These are phyloP conservation scores for Pterocarpus santalinus DNA, from an alignment of 306 rosid species.

Conservation along the genomic window DNA sequence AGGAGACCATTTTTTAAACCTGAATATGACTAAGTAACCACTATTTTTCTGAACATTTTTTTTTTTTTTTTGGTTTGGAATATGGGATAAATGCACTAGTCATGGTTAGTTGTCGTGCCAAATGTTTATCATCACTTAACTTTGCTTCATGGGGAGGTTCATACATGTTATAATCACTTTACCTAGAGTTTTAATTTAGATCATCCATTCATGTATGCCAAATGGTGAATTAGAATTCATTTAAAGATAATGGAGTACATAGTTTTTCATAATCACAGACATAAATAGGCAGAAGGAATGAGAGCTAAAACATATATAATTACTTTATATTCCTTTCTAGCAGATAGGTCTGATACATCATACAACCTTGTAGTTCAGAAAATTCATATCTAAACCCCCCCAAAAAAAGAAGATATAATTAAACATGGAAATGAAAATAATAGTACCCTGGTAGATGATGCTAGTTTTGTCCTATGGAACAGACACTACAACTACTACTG, in stretches of 20 bases:
- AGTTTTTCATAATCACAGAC: slow-evolving; percentile 12
- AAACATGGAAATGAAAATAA: slow-evolving; percentile 57
- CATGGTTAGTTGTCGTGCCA: slow-evolving; percentile 19
- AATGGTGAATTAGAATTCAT: not conserved
- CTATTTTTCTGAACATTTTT: not conserved
- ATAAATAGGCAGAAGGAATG: slow-evolving; percentile 13
- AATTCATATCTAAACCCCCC: slow-evolving; percentile 62
- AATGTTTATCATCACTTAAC: not conserved
- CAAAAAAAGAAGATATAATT: slow-evolving; percentile 47
- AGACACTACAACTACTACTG: slow-evolving; percentile 66
- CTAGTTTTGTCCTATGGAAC: slow-evolving; percentile 69
- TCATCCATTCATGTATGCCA: slow-evolving; percentile 7
- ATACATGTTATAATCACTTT: not conserved
- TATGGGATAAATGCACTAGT: not conserved
- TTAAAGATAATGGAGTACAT: not conserved
- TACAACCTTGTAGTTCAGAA: slow-evolving; percentile 58
- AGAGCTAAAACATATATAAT: slow-evolving; percentile 44
- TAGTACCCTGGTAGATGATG: slow-evolving; percentile 41
- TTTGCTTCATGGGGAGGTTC: slow-evolving; percentile 3
- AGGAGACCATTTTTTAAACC: not conserved
- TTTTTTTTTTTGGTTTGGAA: not conserved
- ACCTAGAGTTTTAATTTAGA: not conserved
- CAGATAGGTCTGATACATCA: slow-evolving; percentile 70
- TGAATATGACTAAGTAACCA: not conserved
- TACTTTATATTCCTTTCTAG: slow-evolving; percentile 64